Base-by-base conservation (phyloP, 352 stramenopile species). In the Phytopythium delawarense region DNA sequence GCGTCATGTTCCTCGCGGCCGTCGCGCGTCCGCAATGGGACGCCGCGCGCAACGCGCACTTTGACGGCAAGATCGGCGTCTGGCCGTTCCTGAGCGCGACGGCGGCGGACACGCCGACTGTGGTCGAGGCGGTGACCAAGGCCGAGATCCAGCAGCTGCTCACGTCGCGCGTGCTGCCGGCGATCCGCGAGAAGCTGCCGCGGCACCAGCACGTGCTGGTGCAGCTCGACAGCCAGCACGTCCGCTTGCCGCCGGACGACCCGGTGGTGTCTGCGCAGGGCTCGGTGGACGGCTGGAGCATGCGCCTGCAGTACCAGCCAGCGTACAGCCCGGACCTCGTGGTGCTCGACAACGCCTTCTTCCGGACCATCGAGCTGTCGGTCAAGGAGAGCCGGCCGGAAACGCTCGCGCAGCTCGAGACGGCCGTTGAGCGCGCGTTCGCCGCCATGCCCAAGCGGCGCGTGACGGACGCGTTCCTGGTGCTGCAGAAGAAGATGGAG, bases 11-110 rank as follows among this genome's bases (percentile, higher is more conserved):
- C 40, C 64, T 84, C 2, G 53, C 70, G 44, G 75, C 70, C 45
- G 65, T 84, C 18, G 70, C 72, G 54, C 62, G 72, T 57, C 75
- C 72, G 21, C 72, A 78, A 56, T 84, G 69, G 66, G 73, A 80
- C 55, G 8, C 51, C 13, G 63, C 62, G 16, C 66, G 65, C 9
- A 63, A 67, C 50, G 55, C 63, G 57, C 65, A 66, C 4, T 84
- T 79, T 53, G 67, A 84, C 34, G 75, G 75, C 11, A 81, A 84
- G 44, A 54, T 84, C 51, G 75, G 75, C 25, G 56, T 68, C 20
- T 81, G 72, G 70, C 61, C 70, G 6, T 77, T 77, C 57, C 23
- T 60, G 18, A 25, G 7, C 25, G 42, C 32, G 18, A 30, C 50
- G 16, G 40, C 73, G 13, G 55, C 57, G 25, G 40, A 73, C 11